These are phyloP conservation scores for Polymyxa betae DNA, from an alignment of 208 protist species.

Conservation along the genomic window DNA sequence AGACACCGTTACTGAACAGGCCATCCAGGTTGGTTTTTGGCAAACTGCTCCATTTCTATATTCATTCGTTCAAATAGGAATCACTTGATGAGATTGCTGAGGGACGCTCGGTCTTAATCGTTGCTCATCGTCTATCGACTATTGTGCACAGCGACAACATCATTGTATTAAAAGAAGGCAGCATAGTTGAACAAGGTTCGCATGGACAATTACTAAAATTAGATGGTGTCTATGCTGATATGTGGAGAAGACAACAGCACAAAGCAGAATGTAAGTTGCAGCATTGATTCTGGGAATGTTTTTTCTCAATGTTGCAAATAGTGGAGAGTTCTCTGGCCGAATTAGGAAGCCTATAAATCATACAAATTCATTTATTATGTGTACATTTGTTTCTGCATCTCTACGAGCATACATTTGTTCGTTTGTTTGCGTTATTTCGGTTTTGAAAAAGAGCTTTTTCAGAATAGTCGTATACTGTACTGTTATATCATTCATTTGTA, in stretches of 20 bases:
- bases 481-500: too few relatives aligned
- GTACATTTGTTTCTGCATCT: background rate
- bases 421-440: too few relatives aligned
- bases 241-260: conserved; percentile 24
- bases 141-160: conserved; percentile 72
- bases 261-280: background rate
- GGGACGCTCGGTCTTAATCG: conserved; percentile 56
- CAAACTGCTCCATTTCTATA: background rate
- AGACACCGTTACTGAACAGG: conserved; percentile 61
- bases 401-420: background rate
- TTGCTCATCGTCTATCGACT: conserved; percentile 74
- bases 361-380: background rate
- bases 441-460: too few relatives aligned
- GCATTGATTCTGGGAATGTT: background rate
- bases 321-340: background rate
- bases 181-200: conserved; percentile 67
- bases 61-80: background rate
- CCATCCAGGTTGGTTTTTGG: conserved; percentile 9
- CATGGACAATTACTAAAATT: background rate
- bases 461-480: too few relatives aligned
- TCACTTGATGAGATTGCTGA: conserved; percentile 49
- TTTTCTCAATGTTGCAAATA: background rate
- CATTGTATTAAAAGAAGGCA: conserved; percentile 67
- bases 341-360: background rate
- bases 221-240: conserved; percentile 34